phyloP scores from a whole-genome alignment of 208 protist species.

The Crithidia fasciculata region DNA sequence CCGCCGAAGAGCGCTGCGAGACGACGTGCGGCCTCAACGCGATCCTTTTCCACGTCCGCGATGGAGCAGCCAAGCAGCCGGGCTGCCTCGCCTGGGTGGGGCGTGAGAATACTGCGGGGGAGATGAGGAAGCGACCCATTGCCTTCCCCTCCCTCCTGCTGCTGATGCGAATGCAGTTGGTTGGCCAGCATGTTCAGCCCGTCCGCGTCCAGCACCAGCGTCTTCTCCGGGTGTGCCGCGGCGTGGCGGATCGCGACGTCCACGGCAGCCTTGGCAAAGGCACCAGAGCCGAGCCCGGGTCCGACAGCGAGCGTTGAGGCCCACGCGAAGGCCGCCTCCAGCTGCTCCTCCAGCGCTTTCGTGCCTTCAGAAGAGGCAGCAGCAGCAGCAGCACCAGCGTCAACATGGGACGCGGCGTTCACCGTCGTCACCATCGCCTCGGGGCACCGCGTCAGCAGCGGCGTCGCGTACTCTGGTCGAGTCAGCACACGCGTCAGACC shows the following conservation, averaged over 20 bases:
- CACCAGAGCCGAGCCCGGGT: constrained; percentile 60
- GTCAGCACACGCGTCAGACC: constrained; percentile 79
- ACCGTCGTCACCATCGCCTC: constrained; percentile 68
- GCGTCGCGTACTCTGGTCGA: constrained; percentile 45
- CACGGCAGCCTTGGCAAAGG: constrained; percentile 41
- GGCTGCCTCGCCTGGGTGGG: constrained; percentile 82
- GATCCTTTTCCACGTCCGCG: constrained; percentile 72
- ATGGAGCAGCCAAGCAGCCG: constrained; percentile 61
- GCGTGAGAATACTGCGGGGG: constrained; percentile 68
- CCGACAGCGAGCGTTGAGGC: constrained; percentile 62
- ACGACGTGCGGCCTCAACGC: constrained; percentile 47
- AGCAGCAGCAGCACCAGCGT: no score
- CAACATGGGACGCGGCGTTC: background rate
- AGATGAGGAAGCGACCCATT: constrained; percentile 24
- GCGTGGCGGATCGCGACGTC: constrained; percentile 37
- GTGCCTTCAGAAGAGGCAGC: no score
- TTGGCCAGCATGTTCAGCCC: constrained; percentile 60
- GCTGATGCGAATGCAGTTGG: background rate
- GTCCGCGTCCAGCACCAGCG: constrained; percentile 77
- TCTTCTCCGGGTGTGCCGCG: constrained; percentile 41
- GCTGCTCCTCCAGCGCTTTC: constrained; percentile 15
- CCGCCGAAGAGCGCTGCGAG: constrained; percentile 58
- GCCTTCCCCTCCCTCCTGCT: background rate
- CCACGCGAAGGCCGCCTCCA: constrained; percentile 54
- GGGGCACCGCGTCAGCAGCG: constrained; percentile 77